phyloP scores from a whole-genome alignment of 2,329 filamentous ascomycete genomes.

The Diaporthe aspalathi region DNA sequence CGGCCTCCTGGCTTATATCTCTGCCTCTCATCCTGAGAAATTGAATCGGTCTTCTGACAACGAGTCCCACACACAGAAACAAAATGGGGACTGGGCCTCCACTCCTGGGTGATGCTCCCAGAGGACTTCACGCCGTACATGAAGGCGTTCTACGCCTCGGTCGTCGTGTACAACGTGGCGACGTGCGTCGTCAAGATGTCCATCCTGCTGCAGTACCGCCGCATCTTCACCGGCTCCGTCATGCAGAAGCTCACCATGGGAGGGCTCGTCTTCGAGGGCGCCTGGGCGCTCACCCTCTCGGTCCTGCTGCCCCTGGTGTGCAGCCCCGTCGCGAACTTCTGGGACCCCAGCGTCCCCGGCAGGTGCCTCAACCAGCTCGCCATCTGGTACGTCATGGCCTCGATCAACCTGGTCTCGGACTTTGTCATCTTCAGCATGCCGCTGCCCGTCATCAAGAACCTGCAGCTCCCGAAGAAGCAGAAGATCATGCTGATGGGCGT shows the following conservation, averaged over 20 bases:
- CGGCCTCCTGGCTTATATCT: too few species aligned
- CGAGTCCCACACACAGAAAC: slow-evolving; percentile 3
- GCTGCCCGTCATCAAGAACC: slow-evolving; percentile 43
- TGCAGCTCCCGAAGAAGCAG: slow-evolving; percentile 43
- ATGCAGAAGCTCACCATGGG: slow-evolving; percentile 43
- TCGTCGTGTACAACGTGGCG: slow-evolving; percentile 49
- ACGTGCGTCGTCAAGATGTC: slow-evolving; percentile 49
- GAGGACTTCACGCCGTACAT: slow-evolving; percentile 6
- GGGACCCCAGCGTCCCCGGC: slow-evolving; percentile 41
- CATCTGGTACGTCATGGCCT: slow-evolving; percentile 43
- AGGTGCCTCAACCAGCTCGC: slow-evolving; percentile 43
- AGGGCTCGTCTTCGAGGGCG: slow-evolving; percentile 41
- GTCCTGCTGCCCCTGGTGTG: slow-evolving; percentile 43
- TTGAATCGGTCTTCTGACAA: slow-evolving; percentile 6
- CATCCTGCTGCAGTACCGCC: slow-evolving; percentile 51
- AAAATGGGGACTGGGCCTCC: slow-evolving; percentile 38
- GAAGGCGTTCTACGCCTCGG: slow-evolving; percentile 47
- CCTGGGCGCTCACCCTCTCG: slow-evolving; percentile 43
- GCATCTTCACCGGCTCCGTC: slow-evolving; percentile 46
- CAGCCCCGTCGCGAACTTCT: slow-evolving; percentile 43
- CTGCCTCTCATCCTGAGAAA: too few species aligned
- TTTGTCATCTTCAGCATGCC: slow-evolving; percentile 45
- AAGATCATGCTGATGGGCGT: slow-evolving; percentile 44
- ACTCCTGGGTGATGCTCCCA: slow-evolving; percentile 31
- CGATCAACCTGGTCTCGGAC: slow-evolving; percentile 44